A percentile compares a stretch with the other conserved stretches of the same genome.
Evolutionary conservation across 768 basidiomycete genomes (phyloP).

Genomic region (Cystobasidiopsis lactophilus): DNA sequence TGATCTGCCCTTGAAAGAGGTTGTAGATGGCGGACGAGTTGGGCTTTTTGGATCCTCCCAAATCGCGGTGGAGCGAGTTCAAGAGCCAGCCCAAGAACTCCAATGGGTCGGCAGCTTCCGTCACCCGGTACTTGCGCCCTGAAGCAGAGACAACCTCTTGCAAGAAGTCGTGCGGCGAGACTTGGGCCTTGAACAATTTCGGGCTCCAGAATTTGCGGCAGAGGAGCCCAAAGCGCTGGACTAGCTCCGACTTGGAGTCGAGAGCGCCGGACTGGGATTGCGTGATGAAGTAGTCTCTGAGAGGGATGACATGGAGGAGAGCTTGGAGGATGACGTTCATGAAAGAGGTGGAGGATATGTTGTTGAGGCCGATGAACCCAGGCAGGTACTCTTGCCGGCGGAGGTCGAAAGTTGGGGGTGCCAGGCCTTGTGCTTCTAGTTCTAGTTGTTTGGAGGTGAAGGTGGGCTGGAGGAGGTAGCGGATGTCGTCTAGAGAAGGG

Average conservation of each 20-base stretch:
- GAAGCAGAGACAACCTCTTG: slow-evolving; percentile 87
- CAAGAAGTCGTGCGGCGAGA: slow-evolving; percentile 93
- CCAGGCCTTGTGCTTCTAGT: too few relatives aligned
- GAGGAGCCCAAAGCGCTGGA: slow-evolving; percentile 64
- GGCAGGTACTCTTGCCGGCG: slow-evolving; percentile 58
- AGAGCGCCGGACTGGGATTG: slow-evolving; percentile 19
- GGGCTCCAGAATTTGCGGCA: slow-evolving; percentile 95
- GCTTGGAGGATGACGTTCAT: slow-evolving; percentile 93
- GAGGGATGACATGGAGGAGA: slow-evolving; percentile 67
- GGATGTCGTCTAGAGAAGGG: slow-evolving; percentile 86
- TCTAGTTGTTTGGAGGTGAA: slow-evolving; percentile 33
- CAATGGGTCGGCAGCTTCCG: slow-evolving; percentile 83
- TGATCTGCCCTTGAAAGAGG: slow-evolving; percentile 81
- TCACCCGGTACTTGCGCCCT: slow-evolving; percentile 71
- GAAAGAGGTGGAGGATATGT: slow-evolving; percentile 91
- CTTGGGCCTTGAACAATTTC: slow-evolving; percentile 85
- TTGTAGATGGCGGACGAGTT: slow-evolving; percentile 77
- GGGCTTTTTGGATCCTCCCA: slow-evolving; percentile 80
- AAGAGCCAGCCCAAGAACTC: slow-evolving; percentile 92
- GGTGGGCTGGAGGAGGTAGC: slow-evolving; percentile 67
- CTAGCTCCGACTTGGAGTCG: slow-evolving; percentile 38
- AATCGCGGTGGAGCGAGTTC: slow-evolving; percentile 74
- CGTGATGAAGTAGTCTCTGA: slow-evolving; percentile 69
- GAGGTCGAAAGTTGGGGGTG: slow-evolving; percentile 68
- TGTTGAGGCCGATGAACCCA: slow-evolving; percentile 89